Evolutionary conservation across 345 rosid species (phyloP), one percentile per base, ranked within the genome.

Genomic region (Cardamine resedifolia): DNA sequence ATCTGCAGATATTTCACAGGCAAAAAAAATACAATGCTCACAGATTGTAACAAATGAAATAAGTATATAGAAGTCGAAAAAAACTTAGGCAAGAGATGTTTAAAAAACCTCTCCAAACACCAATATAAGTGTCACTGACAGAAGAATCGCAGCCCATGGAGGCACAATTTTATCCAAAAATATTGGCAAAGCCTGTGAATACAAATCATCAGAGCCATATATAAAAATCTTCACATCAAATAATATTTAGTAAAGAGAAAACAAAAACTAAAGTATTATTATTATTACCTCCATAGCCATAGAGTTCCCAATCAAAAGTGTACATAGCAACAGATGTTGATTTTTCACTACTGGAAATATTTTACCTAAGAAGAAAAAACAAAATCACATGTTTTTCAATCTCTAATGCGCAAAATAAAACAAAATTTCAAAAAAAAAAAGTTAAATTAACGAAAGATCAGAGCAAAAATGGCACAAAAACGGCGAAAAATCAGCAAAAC

Each of bases 291-390:
- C 98, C 98, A 88, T 93, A 1, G 98, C 96, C 81, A 92, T 64
- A 59, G 96, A 84, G 86, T 92, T 92, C 23, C 98, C 98, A 0
- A 90, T 83, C 83, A 93, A 84, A 70, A 93, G 94, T 6, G 98
- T 93, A 66, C 98, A 93, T 6, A 93, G 83, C 68, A 93, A 81
- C 65, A 93, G 92, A 80, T 93, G 98, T 68, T 90, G 98, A 82
- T 90, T 93, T 81, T 90, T 90, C 44, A 93, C 98, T 34, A 93
- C 97, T 10, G 96, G 97, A 58, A 86, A 87, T 77, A 93, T 90
- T 68, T 93, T 93, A 14, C 87, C 98, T 93, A 88, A 5, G 0
- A 64, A 71, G 70, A 64, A 27, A 30, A 68, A 71, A 10, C 6
- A 27, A 20, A 9, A 44, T 2, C 2, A 0, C 2, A 66, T 14